phyloP scores from a whole-genome alignment of 1,284 basidiomycete genomes.

The Exsudoporus floridanus region DNA sequence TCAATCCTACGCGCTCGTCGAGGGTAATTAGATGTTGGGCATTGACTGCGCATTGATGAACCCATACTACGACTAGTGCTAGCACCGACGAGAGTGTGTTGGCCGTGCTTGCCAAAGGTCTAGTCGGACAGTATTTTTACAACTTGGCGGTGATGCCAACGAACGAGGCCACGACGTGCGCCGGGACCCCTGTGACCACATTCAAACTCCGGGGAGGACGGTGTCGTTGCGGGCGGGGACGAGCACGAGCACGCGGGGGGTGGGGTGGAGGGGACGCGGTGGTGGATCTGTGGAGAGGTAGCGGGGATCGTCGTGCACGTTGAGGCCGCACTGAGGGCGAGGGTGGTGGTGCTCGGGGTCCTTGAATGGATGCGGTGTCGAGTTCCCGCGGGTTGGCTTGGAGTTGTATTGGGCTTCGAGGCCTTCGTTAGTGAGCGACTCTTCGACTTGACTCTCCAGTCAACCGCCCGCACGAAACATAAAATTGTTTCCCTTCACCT shows the following conservation, averaged over 20 bases:
- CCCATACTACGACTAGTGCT: no score
- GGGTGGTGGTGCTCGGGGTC: slow-evolving; percentile 19
- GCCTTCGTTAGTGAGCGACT: slow-evolving; percentile 32
- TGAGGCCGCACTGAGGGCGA: neutral
- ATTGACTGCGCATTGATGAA: neutral
- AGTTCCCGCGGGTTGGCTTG: slow-evolving; percentile 32
- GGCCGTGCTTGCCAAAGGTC: neutral
- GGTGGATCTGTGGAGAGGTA: neutral
- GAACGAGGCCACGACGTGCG: slow-evolving; percentile 5
- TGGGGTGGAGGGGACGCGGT: neutral
- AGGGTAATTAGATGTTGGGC: slow-evolving; percentile 1
- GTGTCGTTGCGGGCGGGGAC: slow-evolving; percentile 1
- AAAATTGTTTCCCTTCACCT: slow-evolving; percentile 30
- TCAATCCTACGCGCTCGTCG: slow-evolving; percentile 33
- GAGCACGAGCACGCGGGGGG: neutral
- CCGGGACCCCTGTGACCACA: slow-evolving; percentile 28
- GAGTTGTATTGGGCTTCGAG: slow-evolving; percentile 28
- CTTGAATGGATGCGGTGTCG: slow-evolving; percentile 21
- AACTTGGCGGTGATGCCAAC: neutral
- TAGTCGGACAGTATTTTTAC: neutral
- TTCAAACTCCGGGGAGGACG: slow-evolving; percentile 31
- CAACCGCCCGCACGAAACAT: slow-evolving; percentile 31
- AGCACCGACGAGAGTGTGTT: no score
- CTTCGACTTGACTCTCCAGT: slow-evolving; percentile 30
- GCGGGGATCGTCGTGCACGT: slow-evolving; percentile 1